A percentile compares a stretch with the other conserved stretches of the same genome.
Evolutionary conservation across 805 yeast species (phyloP).

Genomic region (Teunomyces stri): DNA sequence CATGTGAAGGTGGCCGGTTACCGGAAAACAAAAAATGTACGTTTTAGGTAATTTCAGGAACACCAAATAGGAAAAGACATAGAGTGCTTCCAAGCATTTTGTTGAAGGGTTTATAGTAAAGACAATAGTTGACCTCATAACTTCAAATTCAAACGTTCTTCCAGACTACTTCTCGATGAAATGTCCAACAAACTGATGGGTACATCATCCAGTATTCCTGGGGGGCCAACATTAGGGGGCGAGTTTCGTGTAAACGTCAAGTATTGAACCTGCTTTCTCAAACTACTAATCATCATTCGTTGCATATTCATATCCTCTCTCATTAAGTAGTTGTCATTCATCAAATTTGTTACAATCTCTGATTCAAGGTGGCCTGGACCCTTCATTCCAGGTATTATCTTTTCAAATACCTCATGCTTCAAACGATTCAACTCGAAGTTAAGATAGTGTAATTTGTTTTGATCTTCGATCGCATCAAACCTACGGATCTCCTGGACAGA

Average conservation of each 20-base stretch:
- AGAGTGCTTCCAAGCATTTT: background rate
- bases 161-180: conserved; percentile 28
- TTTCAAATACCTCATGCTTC: conserved; percentile 41
- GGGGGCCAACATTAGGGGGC: conserved; percentile 7
- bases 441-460: conserved; percentile 30
- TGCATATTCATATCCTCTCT: conserved; percentile 49
- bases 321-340: conserved; percentile 38
- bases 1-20: conserved; percentile 1
- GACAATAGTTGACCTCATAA: conserved; percentile 11
- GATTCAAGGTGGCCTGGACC: conserved; percentile 21
- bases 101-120: background rate
- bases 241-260: conserved; percentile 43
- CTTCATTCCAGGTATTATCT: conserved; percentile 32
- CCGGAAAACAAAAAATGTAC: background rate
- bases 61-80: background rate
- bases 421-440: conserved; percentile 44
- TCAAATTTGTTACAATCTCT: conserved; percentile 27
- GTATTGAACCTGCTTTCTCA: conserved; percentile 52
- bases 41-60: conserved; percentile 1
- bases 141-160: conserved; percentile 35
- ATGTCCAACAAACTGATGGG: conserved; percentile 23
- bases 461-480: conserved; percentile 18
- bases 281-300: conserved; percentile 41
- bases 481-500: conserved; percentile 45
- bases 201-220: conserved; percentile 6